Conservation (phyloP, 1,284 basidiomycete genomes). For the Ceratorhiza oryzae-sativae region DNA sequence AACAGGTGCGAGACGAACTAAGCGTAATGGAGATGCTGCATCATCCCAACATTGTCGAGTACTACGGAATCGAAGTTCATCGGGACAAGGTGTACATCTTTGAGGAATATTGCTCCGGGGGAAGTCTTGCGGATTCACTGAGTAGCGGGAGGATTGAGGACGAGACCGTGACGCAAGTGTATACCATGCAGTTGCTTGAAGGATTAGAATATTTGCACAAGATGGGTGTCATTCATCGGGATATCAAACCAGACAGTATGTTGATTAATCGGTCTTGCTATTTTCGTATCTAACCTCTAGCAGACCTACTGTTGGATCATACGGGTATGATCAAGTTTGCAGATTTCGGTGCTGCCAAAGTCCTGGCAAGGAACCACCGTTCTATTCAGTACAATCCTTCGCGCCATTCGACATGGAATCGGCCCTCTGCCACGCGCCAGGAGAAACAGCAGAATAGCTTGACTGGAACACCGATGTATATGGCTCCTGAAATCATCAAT, state of each 20-base stretch:
- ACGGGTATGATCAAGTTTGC: conserved; percentile 96
- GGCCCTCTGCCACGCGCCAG: conserved; percentile 54
- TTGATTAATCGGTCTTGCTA: conserved; percentile 44
- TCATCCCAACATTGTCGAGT: conserved; percentile 98
- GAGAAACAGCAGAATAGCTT: conserved; percentile 73
- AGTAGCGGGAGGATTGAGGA: conserved; percentile 97
- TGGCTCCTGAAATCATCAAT: conserved; percentile 99
- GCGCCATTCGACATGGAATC: conserved; percentile 51
- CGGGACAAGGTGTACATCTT: conserved; percentile 99
- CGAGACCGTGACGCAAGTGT: conserved; percentile 94
- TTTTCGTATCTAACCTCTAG: conserved; percentile 41
- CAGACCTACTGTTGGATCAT: conserved; percentile 95
- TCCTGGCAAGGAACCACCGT: conserved; percentile 87
- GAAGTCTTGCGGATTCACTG: conserved; percentile 87
- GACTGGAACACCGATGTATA: conserved; percentile 99
- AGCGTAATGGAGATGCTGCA: conserved; percentile 99
- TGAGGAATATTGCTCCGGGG: conserved; percentile 98
- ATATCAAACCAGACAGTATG: conserved; percentile 99
- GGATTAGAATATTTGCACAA: conserved; percentile 94
- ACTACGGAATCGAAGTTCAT: conserved; percentile 99
- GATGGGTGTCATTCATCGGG: conserved; percentile 91
- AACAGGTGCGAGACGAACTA: conserved; percentile 96
- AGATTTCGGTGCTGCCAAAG: conserved; percentile 98
- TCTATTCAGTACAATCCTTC: conserved; percentile 48
- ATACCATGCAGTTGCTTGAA: conserved; percentile 96